These are phyloP conservation scores for Racocetra persica DNA, from an alignment of 371 early-diverging fungal genomes.

Conservation along the genomic window DNA sequence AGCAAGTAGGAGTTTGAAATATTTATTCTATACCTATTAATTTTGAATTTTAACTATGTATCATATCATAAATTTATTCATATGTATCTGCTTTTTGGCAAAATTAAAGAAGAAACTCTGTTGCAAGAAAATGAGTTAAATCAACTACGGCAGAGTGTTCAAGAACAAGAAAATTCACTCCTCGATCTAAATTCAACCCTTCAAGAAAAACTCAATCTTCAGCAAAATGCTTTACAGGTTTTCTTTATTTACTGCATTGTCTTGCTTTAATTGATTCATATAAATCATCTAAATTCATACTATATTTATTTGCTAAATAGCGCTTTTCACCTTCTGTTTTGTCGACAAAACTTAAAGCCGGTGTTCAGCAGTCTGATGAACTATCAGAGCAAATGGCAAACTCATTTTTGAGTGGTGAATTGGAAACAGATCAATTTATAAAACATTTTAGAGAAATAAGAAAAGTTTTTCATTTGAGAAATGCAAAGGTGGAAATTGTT, in stretches of 20 bases:
- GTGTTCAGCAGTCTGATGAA: constrained; percentile 33
- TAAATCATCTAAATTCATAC: neutral
- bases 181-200: neutral
- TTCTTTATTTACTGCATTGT: neutral
- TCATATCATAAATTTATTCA: neutral
- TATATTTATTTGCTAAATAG: neutral
- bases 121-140: constrained; percentile 36
- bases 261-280: neutral
- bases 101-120: constrained; percentile 33
- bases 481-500: constrained; percentile 36
- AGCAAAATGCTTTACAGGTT: constrained; percentile 34
- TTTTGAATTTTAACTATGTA: neutral
- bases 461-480: constrained; percentile 43
- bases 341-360: constrained; percentile 38
- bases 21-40: neutral
- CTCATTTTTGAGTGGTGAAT: constrained; percentile 33
- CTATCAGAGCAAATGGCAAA: constrained; percentile 37
- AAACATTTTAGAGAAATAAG: constrained; percentile 38
- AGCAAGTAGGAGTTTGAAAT: constrained; percentile 31
- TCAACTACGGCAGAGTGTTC: constrained; percentile 10
- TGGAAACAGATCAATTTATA: constrained; percentile 38
- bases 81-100: neutral
- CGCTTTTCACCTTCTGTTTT: constrained; percentile 32
- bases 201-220: constrained; percentile 39
- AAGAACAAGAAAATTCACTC: constrained; percentile 2